phyloP scores from a whole-genome alignment of 257 asterid species.

The Petunia secreta region DNA sequence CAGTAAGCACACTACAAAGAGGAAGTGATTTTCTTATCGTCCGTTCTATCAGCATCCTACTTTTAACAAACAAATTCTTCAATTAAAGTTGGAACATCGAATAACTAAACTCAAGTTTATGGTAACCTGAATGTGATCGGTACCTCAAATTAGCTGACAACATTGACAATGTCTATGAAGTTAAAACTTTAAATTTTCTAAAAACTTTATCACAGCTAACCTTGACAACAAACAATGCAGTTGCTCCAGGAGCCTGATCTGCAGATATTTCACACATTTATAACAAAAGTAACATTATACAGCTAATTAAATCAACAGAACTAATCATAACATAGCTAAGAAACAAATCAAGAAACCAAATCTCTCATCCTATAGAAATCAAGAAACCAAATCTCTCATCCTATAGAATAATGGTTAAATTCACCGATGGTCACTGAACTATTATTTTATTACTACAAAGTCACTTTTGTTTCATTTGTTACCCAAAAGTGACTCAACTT shows the following conservation, averaged over 20 bases:
- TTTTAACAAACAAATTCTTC: neutral
- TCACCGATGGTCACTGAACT: no score
- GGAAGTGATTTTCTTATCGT: neutral
- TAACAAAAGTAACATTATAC: neutral
- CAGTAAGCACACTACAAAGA: neutral
- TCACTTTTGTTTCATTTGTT: no score
- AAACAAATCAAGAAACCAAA: neutral
- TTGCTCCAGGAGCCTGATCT: neutral
- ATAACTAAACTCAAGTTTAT: neutral
- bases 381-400: neutral
- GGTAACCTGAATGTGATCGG: neutral
- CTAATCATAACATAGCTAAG: neutral
- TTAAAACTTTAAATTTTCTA: no score
- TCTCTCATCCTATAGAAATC: neutral
- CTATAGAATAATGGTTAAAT: no score
- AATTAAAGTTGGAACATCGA: neutral
- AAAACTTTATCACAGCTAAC: no score
- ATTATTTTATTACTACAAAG: no score
- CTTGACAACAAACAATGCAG: neutral
- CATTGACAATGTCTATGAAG: neutral
- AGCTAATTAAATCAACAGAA: neutral
- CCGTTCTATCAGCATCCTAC: neutral
- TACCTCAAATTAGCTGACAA: slow-evolving; percentile 6
- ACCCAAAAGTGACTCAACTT: no score
- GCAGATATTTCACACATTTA: neutral